A percentile compares a stretch with the other conserved stretches of the same genome.
Evolutionary conservation across 2,329 filamentous ascomycete genomes (phyloP).

Genomic region (Phaeoacremonium minimum): DNA sequence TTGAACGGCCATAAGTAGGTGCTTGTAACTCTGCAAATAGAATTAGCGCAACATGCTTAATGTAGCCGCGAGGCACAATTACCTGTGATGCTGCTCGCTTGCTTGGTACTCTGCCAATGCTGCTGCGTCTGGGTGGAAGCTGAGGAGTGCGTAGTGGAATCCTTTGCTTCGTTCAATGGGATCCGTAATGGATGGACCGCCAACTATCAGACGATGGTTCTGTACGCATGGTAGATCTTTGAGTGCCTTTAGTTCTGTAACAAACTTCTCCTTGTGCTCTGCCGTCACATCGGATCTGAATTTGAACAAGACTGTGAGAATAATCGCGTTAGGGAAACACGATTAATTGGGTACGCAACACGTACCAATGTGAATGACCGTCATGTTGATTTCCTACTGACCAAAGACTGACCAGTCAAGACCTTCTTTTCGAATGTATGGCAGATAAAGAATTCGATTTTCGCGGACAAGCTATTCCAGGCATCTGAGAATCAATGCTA

Average conservation of each 20-base stretch:
- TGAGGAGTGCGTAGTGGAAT: constrained; percentile 45
- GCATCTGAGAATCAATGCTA: no score
- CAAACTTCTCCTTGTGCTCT: constrained; percentile 38
- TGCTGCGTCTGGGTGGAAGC: constrained; percentile 39
- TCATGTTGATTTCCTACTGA: background rate
- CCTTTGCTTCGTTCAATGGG: constrained; percentile 49
- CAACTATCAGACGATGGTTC: constrained; percentile 41
- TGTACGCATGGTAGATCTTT: constrained; percentile 43
- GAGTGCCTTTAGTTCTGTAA: constrained; percentile 41
- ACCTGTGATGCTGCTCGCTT: constrained; percentile 47
- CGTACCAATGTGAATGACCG: background rate
- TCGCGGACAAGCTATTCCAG: no score
- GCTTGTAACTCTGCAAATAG: constrained; percentile 37
- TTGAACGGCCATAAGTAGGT: constrained; percentile 47
- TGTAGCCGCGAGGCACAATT: constrained; percentile 5
- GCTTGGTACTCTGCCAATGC: constrained; percentile 48
- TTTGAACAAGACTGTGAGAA: constrained; percentile 40
- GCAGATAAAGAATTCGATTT: no score
- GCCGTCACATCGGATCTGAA: constrained; percentile 35
- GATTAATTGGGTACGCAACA: background rate
- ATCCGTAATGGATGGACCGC: constrained; percentile 46
- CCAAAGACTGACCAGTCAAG: no score
- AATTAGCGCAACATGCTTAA: background rate
- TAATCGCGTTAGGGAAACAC: background rate
- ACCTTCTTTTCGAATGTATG: no score